Percentiles rank a stretch among this genome's conserved stretches.
Conservation (phyloP, 441 rosid species). For the Heliophila coronopifolia region DNA sequence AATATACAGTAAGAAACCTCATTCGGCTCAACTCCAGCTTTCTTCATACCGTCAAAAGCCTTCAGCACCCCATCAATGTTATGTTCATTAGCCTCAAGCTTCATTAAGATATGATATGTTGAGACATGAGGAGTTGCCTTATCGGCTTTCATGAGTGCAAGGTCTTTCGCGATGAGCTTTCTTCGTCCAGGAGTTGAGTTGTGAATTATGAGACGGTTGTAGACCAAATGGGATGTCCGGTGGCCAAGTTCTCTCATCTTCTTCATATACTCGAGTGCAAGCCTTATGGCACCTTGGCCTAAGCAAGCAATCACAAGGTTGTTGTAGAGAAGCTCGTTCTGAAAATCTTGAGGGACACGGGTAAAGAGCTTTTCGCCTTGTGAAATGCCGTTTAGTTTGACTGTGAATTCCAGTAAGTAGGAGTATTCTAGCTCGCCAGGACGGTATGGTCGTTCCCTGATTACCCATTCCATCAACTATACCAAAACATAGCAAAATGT, state of each 20-base stretch:
- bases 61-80: conserved; percentile 58
- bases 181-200: conserved; percentile 59
- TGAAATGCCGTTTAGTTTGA: conserved; percentile 62
- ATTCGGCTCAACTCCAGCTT: conserved; percentile 52
- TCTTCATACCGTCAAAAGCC: conserved; percentile 56
- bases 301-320: conserved; percentile 77
- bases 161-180: conserved; percentile 65
- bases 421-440: conserved; percentile 69
- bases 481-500: conserved; percentile 14
- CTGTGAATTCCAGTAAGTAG: conserved; percentile 66
- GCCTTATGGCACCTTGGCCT: conserved; percentile 62
- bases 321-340: conserved; percentile 70
- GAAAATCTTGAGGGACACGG: conserved; percentile 66
- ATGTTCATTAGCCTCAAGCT: conserved; percentile 80
- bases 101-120: conserved; percentile 80
- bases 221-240: conserved; percentile 61
- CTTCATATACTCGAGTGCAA: conserved; percentile 77
- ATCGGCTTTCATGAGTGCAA: conserved; percentile 72
- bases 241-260: conserved; percentile 76
- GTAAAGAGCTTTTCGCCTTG: conserved; percentile 66
- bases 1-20: conserved; percentile 79
- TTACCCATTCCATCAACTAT: conserved; percentile 86
- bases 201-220: conserved; percentile 70
- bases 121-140: conserved; percentile 72
- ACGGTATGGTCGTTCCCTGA: conserved; percentile 72